These are phyloP conservation scores for Talaromyces rugulosus DNA, from an alignment of 2,329 filamentous ascomycete species.

Conservation along the genomic window DNA sequence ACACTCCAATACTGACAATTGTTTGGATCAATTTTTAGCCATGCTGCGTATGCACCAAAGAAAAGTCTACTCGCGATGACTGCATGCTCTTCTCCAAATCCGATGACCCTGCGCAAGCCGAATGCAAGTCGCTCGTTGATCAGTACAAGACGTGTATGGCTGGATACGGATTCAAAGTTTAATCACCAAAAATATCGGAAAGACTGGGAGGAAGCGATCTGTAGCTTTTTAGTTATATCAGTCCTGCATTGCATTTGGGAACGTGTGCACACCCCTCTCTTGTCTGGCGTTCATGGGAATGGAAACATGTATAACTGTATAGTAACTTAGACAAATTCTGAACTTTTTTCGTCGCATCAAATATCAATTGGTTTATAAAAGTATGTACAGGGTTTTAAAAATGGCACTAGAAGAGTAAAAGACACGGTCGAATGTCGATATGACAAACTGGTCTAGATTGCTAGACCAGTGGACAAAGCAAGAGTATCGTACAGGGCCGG, in stretches of 20 bases:
- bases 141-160: constrained; percentile 91
- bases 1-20: background rate
- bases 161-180: constrained; percentile 76
- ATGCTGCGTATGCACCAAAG: constrained; percentile 95
- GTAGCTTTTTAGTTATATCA: background rate
- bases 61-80: constrained; percentile 89
- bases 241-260: constrained; percentile 7
- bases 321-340: background rate
- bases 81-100: constrained; percentile 97
- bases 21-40: constrained; percentile 47
- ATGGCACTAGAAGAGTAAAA: background rate
- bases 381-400: too few species aligned
- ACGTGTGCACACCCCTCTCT: constrained; percentile 6
- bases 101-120: constrained; percentile 68
- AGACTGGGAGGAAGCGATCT: background rate
- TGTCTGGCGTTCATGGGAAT: background rate
- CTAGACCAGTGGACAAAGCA: background rate
- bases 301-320: background rate
- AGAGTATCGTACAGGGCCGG: background rate
- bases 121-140: constrained; percentile 77
- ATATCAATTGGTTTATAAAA: too few species aligned
- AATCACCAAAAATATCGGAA: background rate
- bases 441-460: background rate
- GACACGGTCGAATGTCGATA: background rate
- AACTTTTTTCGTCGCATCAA: background rate